A percentile compares a stretch with the other conserved stretches of the same genome.
Evolutionary conservation across 306 rosid genomes (phyloP).

Genomic region (Cicer chorassanicum): DNA sequence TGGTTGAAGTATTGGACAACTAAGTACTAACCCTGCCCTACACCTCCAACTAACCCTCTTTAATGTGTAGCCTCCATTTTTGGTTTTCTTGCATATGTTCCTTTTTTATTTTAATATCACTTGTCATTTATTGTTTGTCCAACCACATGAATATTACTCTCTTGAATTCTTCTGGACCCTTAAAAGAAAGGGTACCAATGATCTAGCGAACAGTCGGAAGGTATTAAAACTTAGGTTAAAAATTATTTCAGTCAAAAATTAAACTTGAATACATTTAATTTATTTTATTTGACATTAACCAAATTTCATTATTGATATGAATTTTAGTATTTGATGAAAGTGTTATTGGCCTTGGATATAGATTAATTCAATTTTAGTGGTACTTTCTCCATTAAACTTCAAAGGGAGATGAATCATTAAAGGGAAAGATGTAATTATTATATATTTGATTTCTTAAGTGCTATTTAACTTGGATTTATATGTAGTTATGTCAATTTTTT

Average conservation of each 20-base stretch:
- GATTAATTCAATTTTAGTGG: too few relatives aligned
- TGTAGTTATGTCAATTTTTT: too few relatives aligned
- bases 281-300: background rate
- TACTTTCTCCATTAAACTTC: too few relatives aligned
- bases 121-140: background rate
- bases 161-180: too few relatives aligned
- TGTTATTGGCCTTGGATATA: background rate
- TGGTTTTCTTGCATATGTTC: slow-evolving; percentile 23
- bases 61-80: slow-evolving; percentile 10
- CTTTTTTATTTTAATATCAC: slow-evolving; percentile 26
- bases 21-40: slow-evolving; percentile 17
- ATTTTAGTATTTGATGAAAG: background rate
- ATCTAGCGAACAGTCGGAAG: too few relatives aligned
- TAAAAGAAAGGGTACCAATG: too few relatives aligned
- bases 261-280: background rate
- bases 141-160: background rate
- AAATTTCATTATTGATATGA: background rate
- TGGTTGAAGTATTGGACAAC: slow-evolving; percentile 38
- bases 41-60: slow-evolving; percentile 32
- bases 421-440: too few relatives aligned
- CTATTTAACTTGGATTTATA: too few relatives aligned
- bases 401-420: too few relatives aligned
- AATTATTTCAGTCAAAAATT: background rate
- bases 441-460: too few relatives aligned
- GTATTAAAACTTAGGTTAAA: background rate